phyloP scores from a whole-genome alignment of 257 asterid species.

The Nicotiana undulata region DNA sequence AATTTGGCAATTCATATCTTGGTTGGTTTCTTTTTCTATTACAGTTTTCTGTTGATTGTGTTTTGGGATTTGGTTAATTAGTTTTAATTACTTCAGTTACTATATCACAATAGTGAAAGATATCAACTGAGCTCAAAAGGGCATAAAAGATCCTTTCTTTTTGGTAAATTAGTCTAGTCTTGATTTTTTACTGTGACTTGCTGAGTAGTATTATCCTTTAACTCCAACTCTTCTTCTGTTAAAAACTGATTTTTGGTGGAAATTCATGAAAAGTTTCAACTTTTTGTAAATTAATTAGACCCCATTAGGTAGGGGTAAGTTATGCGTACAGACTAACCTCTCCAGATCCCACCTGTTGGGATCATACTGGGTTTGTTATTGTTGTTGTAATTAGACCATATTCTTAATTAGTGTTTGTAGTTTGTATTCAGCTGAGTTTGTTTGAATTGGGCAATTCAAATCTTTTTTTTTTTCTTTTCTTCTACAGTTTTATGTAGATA shows the following conservation, averaged over 20 bases:
- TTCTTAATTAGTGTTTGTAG: neutral
- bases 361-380: no score
- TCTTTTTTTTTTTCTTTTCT: neutral
- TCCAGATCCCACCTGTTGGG: no score
- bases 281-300: neutral
- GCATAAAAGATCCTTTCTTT: neutral
- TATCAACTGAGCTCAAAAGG: neutral
- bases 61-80: neutral
- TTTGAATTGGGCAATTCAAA: neutral
- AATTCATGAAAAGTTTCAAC: neutral
- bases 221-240: neutral
- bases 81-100: neutral
- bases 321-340: no score
- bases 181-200: no score
- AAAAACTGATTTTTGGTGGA: neutral
- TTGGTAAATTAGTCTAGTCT: neutral
- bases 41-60: neutral
- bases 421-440: neutral
- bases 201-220: neutral
- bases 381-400: neutral
- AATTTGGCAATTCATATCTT: neutral
- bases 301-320: no score
- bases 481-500: neutral
- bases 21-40: neutral
- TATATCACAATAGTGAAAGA: neutral